Conservation (phyloP, 2,329 filamentous ascomycete genomes). For the Colletotrichum sp. region DNA sequence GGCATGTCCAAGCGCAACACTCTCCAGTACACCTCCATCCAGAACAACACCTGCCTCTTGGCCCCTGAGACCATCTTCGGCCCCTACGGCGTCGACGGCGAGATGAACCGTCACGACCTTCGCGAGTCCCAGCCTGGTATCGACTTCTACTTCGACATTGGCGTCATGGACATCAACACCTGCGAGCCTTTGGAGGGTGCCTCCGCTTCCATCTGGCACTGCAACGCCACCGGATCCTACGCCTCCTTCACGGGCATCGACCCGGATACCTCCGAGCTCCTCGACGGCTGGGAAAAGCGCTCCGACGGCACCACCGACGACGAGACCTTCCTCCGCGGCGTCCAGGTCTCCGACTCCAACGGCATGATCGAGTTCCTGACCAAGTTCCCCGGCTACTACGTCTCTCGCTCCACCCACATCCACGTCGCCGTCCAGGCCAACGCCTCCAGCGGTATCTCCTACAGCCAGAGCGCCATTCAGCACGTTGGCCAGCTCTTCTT, state of each 20-base stretch:
- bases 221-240: slow-evolving; percentile 1
- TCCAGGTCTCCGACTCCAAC: slow-evolving; percentile 43
- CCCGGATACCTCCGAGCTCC: not conserved
- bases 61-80: slow-evolving; percentile 50
- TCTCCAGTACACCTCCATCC: not conserved
- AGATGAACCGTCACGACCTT: not conserved
- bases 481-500: slow-evolving; percentile 7
- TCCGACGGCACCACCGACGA: slow-evolving; percentile 24
- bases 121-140: not conserved
- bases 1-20: not conserved
- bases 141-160: not conserved
- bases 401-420: slow-evolving; percentile 50
- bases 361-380: slow-evolving; percentile 49
- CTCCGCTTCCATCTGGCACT: slow-evolving; percentile 6
- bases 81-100: slow-evolving; percentile 42
- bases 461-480: slow-evolving; percentile 28
- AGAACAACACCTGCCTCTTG: slow-evolving; percentile 45
- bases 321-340: slow-evolving; percentile 37
- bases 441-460: slow-evolving; percentile 32
- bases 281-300: not conserved
- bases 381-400: slow-evolving; percentile 49
- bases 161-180: slow-evolving; percentile 8
- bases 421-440: slow-evolving; percentile 46
- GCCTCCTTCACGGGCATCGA: not conserved
- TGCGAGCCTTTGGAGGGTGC: slow-evolving; percentile 5